phyloP scores from a whole-genome alignment of 306 rosid species.

The Cicer pinnatifidum region DNA sequence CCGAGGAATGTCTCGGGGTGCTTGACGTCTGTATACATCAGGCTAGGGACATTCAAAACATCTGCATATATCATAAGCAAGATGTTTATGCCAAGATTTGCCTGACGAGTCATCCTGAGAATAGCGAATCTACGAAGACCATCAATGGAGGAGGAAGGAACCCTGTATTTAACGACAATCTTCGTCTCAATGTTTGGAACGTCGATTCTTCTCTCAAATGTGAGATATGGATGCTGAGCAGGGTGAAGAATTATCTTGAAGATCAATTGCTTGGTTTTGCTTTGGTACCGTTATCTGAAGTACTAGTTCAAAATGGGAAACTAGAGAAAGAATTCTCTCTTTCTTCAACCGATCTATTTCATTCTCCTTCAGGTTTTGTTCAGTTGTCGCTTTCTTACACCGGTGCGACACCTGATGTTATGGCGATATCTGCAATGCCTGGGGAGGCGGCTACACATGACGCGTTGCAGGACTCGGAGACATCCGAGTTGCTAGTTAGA shows the following conservation, averaged over 20 bases:
- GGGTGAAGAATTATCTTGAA: constrained; percentile 95
- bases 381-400: constrained; percentile 68
- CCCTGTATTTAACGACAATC: constrained; percentile 86
- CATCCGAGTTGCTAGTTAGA: constrained; percentile 53
- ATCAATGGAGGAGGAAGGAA: constrained; percentile 97
- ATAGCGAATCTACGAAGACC: constrained; percentile 70
- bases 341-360: constrained; percentile 92
- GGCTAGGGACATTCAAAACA: constrained; percentile 95
- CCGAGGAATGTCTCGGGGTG: constrained; percentile 64
- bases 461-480: constrained; percentile 51
- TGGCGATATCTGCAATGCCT: constrained; percentile 53
- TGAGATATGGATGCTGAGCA: constrained; percentile 97
- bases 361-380: constrained; percentile 92
- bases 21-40: constrained; percentile 79
- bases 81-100: constrained; percentile 95
- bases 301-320: constrained; percentile 66
- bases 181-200: constrained; percentile 61
- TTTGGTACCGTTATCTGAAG: constrained; percentile 87
- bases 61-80: constrained; percentile 98
- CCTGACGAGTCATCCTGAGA: constrained; percentile 67
- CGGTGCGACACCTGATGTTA: constrained; percentile 84
- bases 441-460: constrained; percentile 37
- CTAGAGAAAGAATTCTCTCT: constrained; percentile 92
- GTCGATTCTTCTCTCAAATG: constrained; percentile 78
- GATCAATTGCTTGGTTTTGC: constrained; percentile 97